These are phyloP conservation scores for Turnera subulata DNA, from an alignment of 345 rosid genomes.

Conservation along the genomic window DNA sequence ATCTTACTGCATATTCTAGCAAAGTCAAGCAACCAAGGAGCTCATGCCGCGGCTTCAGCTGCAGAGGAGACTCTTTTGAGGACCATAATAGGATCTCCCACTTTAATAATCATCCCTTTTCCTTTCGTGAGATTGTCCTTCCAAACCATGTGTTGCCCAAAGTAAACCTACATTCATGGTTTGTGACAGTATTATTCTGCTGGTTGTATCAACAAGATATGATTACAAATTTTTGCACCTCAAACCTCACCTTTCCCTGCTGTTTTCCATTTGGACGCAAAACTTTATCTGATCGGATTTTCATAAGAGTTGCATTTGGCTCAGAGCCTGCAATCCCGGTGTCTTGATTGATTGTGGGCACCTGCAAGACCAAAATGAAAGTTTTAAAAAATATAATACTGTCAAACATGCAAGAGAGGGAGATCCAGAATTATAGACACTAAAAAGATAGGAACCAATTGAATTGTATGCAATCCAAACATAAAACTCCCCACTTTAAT, in stretches of 20 bases:
- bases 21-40: neutral
- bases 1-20: neutral
- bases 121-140: conserved; percentile 34
- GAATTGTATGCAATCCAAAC: no score
- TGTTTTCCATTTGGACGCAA: conserved; percentile 62
- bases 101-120: conserved; percentile 42
- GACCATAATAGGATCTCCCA: conserved; percentile 67
- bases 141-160: conserved; percentile 82
- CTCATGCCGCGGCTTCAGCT: conserved; percentile 66
- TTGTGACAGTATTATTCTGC: neutral
- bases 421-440: no score
- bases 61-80: conserved; percentile 50
- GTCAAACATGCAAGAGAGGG: no score
- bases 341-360: conserved; percentile 70
- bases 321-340: conserved; percentile 57
- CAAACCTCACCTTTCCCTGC: conserved; percentile 58
- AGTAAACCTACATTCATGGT: conserved; percentile 51
- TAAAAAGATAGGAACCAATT: no score
- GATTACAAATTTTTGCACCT: neutral
- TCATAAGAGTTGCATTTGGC: conserved; percentile 59
- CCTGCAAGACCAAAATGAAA: conserved; percentile 22
- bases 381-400: no score
- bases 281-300: conserved; percentile 55
- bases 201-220: neutral
- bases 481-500: no score